These are phyloP conservation scores for Tranzscheliella williamsii DNA, from an alignment of 1,284 basidiomycete genomes.

Conservation along the genomic window DNA sequence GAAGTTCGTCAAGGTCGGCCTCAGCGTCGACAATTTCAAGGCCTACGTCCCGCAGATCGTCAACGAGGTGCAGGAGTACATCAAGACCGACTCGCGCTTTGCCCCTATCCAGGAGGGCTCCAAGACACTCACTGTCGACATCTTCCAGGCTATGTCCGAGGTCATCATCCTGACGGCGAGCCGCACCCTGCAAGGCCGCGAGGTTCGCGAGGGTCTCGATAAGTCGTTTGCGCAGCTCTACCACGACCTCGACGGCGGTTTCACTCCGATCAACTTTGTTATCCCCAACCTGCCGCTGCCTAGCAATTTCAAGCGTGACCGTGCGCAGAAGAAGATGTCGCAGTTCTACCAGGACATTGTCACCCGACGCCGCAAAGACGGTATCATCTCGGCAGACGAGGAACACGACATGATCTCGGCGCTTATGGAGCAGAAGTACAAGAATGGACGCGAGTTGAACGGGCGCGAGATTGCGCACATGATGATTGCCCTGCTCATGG, in stretches of 20 bases:
- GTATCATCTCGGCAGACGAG: conserved; percentile 3
- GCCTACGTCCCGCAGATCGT: conserved; percentile 89
- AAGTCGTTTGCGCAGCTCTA: conserved; percentile 84
- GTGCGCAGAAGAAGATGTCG: conserved; percentile 89
- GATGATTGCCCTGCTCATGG: conserved; percentile 71
- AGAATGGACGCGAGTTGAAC: conserved; percentile 75
- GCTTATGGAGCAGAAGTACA: conserved; percentile 82
- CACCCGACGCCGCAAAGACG: conserved; percentile 68
- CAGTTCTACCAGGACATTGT: conserved; percentile 91
- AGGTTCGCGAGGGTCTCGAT: conserved; percentile 79
- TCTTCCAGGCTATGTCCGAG: conserved; percentile 77
- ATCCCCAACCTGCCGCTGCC: conserved; percentile 91
- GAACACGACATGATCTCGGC: conserved; percentile 93
- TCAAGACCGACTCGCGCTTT: conserved; percentile 67
- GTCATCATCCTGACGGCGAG: conserved; percentile 94
- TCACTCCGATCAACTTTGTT: conserved; percentile 72
- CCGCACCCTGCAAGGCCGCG: conserved; percentile 87
- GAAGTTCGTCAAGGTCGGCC: conserved; percentile 81
- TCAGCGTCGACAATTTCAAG: conserved; percentile 88
- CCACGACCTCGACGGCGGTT: conserved; percentile 81
- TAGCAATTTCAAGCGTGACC: conserved; percentile 82
- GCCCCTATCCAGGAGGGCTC: conserved; percentile 60
- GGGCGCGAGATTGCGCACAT: conserved; percentile 96
- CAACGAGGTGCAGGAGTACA: conserved; percentile 61
- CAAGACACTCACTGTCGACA: conserved; percentile 40